Base-by-base conservation (phyloP, 2,329 filamentous ascomycete genomes). In the Emergomyces orientalis region DNA sequence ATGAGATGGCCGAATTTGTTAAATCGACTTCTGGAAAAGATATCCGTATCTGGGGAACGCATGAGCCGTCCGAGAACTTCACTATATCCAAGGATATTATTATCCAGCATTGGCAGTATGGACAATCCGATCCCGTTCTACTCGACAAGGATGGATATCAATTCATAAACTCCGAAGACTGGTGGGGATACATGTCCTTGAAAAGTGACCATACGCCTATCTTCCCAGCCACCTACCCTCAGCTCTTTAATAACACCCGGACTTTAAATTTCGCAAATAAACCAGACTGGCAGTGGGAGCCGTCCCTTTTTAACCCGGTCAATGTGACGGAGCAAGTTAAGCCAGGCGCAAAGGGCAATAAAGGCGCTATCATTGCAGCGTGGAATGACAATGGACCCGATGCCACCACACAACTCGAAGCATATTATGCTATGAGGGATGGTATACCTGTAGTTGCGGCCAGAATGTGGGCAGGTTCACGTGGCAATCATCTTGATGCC, bases 371-470 rank as follows among this genome's bases (percentile, higher is more conserved):
- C 34, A 74, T 77, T 2, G 78, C 82, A 1, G 70, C 81, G 4
- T 84, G 82, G 82, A 84, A 83, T 63, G 82, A 84, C 65, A 82
- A 80, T 59, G 82, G 82, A 0, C 73, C 78, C 0, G 82, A 83
- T 64, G 78, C 81, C 2, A 78, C 78, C 0, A 79, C 79, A 0
- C 80, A 80, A 63, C 76, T 79, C 1, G 82, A 84, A 67, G 76
- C 79, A 0, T 84, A 81, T 65, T 82, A 82, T 64, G 75, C 80
- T 1, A 80, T 81, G 71, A 74, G 78, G 1, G 65, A 79, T n/a
- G 79, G 79, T 0, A 77, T 84, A 22, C 80, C 82, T 0, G 78
- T 80, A 0, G 71, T 84, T 17, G 81, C 75, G 0, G 79, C 83
- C 63, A 82, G 82, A 66, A 78, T 82, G 63, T 84, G 82, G 81